These are phyloP conservation scores for Peronospora farinosa DNA, from an alignment of 352 stramenopile genomes.

Conservation along the genomic window DNA sequence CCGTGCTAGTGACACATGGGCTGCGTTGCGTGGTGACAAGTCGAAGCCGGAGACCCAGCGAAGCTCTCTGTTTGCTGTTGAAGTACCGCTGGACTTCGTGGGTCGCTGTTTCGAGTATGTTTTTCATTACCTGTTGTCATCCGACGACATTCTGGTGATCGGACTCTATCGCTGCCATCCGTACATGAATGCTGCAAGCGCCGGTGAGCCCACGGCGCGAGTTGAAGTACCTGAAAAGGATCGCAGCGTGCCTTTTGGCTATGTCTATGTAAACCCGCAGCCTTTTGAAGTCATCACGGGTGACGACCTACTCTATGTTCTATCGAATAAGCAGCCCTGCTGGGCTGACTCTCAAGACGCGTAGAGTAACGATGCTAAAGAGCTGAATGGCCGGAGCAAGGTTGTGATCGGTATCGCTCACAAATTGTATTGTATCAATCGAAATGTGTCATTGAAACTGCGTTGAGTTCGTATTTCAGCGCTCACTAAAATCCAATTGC, in stretches of 20 bases:
- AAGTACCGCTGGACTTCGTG: constrained; percentile 79
- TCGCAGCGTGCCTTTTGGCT: constrained; percentile 74
- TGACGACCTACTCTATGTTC: constrained; percentile 80
- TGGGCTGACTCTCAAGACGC: constrained; percentile 34
- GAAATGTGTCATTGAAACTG: neutral
- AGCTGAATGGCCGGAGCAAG: neutral
- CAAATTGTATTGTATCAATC: neutral
- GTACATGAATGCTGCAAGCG: constrained; percentile 28
- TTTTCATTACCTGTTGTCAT: constrained; percentile 77
- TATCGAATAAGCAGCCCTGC: constrained; percentile 73
- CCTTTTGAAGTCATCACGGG: constrained; percentile 65
- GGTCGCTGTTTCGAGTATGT: constrained; percentile 76
- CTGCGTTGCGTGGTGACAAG: constrained; percentile 32
- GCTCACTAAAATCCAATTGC: too few relatives aligned
- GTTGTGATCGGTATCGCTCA: neutral
- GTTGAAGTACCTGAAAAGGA: constrained; percentile 55
- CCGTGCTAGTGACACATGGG: constrained; percentile 43
- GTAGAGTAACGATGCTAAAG: constrained; percentile 1
- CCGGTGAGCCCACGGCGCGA: constrained; percentile 20
- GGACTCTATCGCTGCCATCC: constrained; percentile 72
- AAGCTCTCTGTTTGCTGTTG: constrained; percentile 74
- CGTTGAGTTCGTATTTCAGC: constrained; percentile 1
- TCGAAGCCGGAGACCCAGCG: constrained; percentile 39
- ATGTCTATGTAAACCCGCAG: constrained; percentile 80
- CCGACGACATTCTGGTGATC: constrained; percentile 70